Percentiles rank a stretch among this genome's conserved stretches.
These are phyloP conservation scores for Pythium insidiosum DNA, from an alignment of 352 stramenopile genomes.

Conservation along the genomic window DNA sequence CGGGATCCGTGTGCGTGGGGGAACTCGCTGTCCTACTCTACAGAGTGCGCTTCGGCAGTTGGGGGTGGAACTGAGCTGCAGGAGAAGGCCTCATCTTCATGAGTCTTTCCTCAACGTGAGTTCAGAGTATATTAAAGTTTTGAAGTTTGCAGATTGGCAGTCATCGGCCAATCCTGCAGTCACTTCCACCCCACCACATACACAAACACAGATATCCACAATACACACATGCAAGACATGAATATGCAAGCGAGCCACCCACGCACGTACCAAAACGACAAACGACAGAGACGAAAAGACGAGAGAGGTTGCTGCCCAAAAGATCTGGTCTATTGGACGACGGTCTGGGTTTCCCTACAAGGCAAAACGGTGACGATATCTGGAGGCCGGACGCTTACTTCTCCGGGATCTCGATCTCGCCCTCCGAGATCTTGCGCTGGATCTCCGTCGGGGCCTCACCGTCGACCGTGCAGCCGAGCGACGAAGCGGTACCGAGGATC, in stretches of 20 bases:
- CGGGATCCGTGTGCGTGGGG: no score
- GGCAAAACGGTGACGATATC: not conserved
- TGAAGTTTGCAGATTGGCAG: conserved; percentile 36
- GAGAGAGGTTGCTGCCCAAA: no score
- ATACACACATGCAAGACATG: conserved; percentile 1
- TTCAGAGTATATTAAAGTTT: conserved; percentile 86
- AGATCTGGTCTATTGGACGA: conserved; percentile 14
- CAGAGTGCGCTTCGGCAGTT: no score
- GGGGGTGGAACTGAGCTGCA: conserved; percentile 1
- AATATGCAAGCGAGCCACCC: not conserved
- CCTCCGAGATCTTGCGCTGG: conserved; percentile 93
- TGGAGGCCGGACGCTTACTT: conserved; percentile 69
- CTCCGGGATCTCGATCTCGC: conserved; percentile 96
- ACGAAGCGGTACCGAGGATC: conserved; percentile 98
- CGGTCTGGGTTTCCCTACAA: no score
- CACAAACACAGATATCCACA: conserved; percentile 9
- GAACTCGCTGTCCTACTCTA: no score
- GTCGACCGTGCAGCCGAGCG: conserved; percentile 99
- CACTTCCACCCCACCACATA: conserved; percentile 1
- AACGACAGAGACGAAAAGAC: no score
- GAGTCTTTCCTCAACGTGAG: conserved; percentile 46
- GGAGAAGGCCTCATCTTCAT: conserved; percentile 31
- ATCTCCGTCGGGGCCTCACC: conserved; percentile 96
- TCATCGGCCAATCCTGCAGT: conserved; percentile 32
- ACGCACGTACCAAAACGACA: not conserved